Evolutionary conservation across 257 asterid species (phyloP).

Genomic region (Parsonsia alboflavescens): DNA sequence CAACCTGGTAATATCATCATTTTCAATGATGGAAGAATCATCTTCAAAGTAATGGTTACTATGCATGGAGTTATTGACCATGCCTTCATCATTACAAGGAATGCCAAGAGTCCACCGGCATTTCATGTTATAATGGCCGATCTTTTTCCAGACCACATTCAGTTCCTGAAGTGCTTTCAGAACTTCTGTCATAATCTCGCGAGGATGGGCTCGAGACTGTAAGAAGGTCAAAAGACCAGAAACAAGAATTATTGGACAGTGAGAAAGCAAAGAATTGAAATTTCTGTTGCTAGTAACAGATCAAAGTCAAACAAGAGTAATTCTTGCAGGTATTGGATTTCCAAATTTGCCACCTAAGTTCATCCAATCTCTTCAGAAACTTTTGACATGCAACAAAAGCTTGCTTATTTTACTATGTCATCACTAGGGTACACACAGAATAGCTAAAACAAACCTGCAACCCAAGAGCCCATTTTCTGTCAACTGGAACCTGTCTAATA

Average conservation of each 20-base stretch:
- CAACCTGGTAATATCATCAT: conserved; percentile 36
- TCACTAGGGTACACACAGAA: neutral
- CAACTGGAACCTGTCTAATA: conserved; percentile 53
- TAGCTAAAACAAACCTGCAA: conserved; percentile 65
- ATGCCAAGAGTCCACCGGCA: conserved; percentile 65
- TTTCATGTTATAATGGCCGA: conserved; percentile 89
- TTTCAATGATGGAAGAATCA: conserved; percentile 50
- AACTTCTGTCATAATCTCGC: conserved; percentile 91
- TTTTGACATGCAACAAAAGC: neutral
- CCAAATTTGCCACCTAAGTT: neutral
- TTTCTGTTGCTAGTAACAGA: neutral
- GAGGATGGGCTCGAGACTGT: conserved; percentile 91
- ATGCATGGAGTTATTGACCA: conserved; percentile 39
- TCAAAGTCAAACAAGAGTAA: neutral
- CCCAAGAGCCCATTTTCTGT: conserved; percentile 94
- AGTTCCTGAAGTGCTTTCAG: conserved; percentile 79
- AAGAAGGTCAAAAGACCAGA: conserved; percentile 16
- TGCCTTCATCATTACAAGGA: conserved; percentile 41
- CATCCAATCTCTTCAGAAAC: neutral
- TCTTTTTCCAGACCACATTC: conserved; percentile 78
- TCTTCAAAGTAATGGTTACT: conserved; percentile 45
- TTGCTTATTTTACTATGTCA: neutral
- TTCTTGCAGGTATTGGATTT: neutral
- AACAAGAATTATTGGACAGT: neutral
- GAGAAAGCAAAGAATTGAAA: neutral